These are phyloP conservation scores for Aquilaria malaccensis DNA, from an alignment of 345 rosid species.

Conservation along the genomic window DNA sequence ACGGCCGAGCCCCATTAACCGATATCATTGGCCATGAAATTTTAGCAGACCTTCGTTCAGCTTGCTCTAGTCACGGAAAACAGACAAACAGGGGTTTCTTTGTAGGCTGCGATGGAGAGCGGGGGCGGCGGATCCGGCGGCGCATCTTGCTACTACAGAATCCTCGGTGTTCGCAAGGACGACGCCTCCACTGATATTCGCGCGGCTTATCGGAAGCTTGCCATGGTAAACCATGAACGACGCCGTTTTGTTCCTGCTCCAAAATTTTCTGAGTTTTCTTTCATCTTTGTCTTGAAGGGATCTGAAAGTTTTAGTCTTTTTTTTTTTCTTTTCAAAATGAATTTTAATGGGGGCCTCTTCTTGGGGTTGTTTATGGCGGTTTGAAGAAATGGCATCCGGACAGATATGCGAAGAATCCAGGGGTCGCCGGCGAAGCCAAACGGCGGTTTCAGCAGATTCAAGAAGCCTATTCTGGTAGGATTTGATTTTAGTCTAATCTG, in stretches of 20 bases:
- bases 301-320: background rate
- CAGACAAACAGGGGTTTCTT: background rate
- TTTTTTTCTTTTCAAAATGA: background rate
- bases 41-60: no score
- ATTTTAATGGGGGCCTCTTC: background rate
- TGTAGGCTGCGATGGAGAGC: conserved; percentile 39
- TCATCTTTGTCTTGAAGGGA: background rate
- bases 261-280: background rate
- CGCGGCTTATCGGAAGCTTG: conserved; percentile 79
- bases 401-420: conserved; percentile 47
- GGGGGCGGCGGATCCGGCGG: conserved; percentile 25
- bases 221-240: conserved; percentile 45
- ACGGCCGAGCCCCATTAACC: no score
- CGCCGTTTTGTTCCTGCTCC: background rate
- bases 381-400: conserved; percentile 96
- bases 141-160: conserved; percentile 65
- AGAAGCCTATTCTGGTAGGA: conserved; percentile 82
- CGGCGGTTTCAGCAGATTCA: conserved; percentile 87
- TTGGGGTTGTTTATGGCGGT: background rate
- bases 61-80: background rate
- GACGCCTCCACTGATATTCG: conserved; percentile 82
- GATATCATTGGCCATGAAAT: no score
- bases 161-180: conserved; percentile 75
- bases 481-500: background rate
- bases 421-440: conserved; percentile 64